Base-by-base conservation (phyloP, 129 eudicot species). In the Pittosporum tobira region DNA sequence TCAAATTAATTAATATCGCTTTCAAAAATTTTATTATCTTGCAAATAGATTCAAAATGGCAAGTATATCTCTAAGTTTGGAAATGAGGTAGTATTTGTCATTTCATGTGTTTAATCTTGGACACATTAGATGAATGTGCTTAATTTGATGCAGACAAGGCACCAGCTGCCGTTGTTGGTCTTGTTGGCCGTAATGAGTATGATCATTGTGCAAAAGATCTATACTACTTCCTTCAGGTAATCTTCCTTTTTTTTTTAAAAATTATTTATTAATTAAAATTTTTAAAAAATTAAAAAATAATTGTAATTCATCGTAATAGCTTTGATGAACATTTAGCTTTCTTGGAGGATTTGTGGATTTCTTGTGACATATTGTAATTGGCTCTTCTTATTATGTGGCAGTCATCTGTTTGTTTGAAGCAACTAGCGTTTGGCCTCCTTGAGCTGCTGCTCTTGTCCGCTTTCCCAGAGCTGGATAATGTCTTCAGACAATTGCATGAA, bases 101-200 rank as follows among this genome's bases (percentile, higher is more conserved):
- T 1, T n/a, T 18, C 43, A 24, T 11, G 31, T 44, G n/a, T 13
- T 19, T 53, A 50, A 20, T 37, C 24, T 56, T 50, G 59, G 19
- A 29, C 34, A 36, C 21, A 48, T 22, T 15, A 15, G 21, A 47
- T 52, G n/a, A 67, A 50, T 31, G 26, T 48, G 52, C 30, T 25
- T 55, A 30, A 47, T 48, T 25, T 48, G 38, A 51, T 57, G 49
- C 83, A 79, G 91, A 87, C 74, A 93, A 81, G 61, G 96, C 99
- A 56, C 99, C 99, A 58, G 80, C 91, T 63, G 88, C 96, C 61
- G 71, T 93, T 51, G 88, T 81, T 28, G 73, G 99, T 66, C 77
- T 93, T 74, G 79, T 93, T 74, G 99, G 99, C 54, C 91, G 79
- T 23, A 93, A 84, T 77, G 96, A 84, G 68, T 93, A 93, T 75